Conservation (phyloP, 139 green algal genomes). For the Tetraselmis chui region DNA sequence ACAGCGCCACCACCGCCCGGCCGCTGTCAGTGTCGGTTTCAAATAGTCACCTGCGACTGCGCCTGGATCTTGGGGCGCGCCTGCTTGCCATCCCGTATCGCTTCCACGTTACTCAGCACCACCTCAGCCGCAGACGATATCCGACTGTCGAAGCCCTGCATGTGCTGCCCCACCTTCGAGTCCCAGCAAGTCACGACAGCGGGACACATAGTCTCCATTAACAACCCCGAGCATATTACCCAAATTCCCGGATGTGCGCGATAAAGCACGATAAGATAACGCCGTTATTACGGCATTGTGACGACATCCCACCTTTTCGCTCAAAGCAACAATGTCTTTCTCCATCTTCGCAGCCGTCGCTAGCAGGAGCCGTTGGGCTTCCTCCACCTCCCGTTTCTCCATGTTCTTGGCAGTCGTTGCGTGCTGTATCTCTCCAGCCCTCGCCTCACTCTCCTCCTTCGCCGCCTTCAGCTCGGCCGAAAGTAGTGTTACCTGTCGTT, state of each 20-base stretch:
- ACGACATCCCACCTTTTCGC: not conserved
- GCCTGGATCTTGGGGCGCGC: not conserved
- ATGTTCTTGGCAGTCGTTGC: too few relatives aligned
- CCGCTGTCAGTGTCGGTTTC: too few relatives aligned
- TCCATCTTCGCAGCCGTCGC: not conserved
- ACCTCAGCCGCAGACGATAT: not conserved
- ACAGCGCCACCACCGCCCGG: too few relatives aligned
- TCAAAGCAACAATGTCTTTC: not conserved
- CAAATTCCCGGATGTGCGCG: too few relatives aligned
- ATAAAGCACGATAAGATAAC: too few relatives aligned
- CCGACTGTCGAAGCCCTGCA: not conserved
- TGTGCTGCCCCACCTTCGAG: not conserved
- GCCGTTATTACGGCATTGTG: too few relatives aligned
- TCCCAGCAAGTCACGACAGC: not conserved
- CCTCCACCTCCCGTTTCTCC: not conserved
- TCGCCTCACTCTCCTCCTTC: not conserved
- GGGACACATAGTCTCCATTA: too few relatives aligned
- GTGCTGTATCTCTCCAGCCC: too few relatives aligned
- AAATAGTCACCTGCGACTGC: not conserved
- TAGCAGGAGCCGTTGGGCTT: not conserved
- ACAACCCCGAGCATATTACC: too few relatives aligned
- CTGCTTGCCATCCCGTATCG: not conserved
- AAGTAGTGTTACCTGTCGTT: not conserved
- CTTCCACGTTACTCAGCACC: not conserved
- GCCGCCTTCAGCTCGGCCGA: not conserved